Evolutionary conservation across 2,329 filamentous ascomycete genomes (phyloP).

Genomic region (Anthostomella pinea): DNA sequence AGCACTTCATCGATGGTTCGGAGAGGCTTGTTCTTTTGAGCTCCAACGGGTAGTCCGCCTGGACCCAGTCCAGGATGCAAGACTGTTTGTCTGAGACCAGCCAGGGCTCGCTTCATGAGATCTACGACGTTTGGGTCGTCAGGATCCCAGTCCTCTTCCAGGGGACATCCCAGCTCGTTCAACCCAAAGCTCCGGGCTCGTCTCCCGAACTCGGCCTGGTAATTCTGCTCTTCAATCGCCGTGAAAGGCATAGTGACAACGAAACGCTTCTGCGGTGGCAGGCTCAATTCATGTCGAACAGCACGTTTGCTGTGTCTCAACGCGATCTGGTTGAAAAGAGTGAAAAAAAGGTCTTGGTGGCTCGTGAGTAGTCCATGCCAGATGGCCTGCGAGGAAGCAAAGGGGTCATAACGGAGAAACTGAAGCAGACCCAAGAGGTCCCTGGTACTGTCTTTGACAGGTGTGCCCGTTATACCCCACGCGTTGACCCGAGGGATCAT

Average conservation of each 20-base stretch:
- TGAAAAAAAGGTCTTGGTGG: constrained; percentile 62
- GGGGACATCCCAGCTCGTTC: constrained; percentile 60
- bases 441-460: constrained; percentile 72
- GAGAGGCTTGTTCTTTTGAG: constrained; percentile 63
- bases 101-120: constrained; percentile 76
- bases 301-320: constrained; percentile 83
- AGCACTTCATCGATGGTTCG: constrained; percentile 84
- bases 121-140: constrained; percentile 57
- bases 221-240: constrained; percentile 86
- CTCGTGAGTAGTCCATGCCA: constrained; percentile 66
- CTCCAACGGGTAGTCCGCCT: constrained; percentile 61
- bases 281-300: constrained; percentile 71
- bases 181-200: constrained; percentile 72
- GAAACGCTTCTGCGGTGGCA: constrained; percentile 81
- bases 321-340: constrained; percentile 69
- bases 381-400: constrained; percentile 58
- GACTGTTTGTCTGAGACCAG: constrained; percentile 75
- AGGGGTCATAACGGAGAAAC: constrained; percentile 79
- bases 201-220: constrained; percentile 69
- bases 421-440: constrained; percentile 79
- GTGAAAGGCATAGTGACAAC: constrained; percentile 90
- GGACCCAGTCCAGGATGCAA: constrained; percentile 80
- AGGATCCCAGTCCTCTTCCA: constrained; percentile 61
- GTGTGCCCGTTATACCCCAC: constrained; percentile 92
- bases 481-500: constrained; percentile 80